These are phyloP conservation scores for Cinnamomum micranthum DNA, from an alignment of 164 flowering plant species.

Conservation along the genomic window DNA sequence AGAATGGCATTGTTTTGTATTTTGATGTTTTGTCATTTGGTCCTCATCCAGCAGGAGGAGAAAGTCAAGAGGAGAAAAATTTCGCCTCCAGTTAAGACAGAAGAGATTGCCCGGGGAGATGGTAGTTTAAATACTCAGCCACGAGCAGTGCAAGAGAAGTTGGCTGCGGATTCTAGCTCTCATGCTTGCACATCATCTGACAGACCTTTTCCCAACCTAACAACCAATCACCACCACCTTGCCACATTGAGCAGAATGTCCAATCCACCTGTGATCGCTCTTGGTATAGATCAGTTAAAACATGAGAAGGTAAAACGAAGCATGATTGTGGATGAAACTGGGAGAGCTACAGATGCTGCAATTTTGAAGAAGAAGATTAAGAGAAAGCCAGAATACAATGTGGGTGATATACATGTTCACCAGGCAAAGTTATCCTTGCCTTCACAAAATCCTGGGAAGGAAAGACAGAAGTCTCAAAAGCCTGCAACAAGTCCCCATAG, in stretches of 20 bases:
- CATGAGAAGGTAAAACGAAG: constrained; percentile 13
- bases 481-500: not conserved
- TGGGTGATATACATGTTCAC: constrained; percentile 2
- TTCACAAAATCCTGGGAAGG: constrained; percentile 1
- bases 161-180: constrained; percentile 1
- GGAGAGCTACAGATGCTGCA: constrained; percentile 8
- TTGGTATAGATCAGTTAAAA: constrained; percentile 8
- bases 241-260: not conserved
- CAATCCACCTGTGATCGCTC: not conserved
- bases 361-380: constrained; percentile 15
- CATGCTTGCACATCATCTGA: constrained; percentile 4
- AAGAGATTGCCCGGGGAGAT: constrained; percentile 17
- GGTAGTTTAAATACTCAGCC: constrained; percentile 13
- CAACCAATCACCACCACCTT: constrained; percentile 2
- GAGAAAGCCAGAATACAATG: constrained; percentile 15
- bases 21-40: not conserved
- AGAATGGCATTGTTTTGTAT: constrained; percentile 1
- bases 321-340: constrained; percentile 4
- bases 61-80: constrained; percentile 20
- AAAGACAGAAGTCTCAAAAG: constrained; percentile 5
- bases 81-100: constrained; percentile 9
- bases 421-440: constrained; percentile 2
- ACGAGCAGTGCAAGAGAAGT: constrained; percentile 13
- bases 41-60: constrained; percentile 14
- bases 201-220: constrained; percentile 5